A percentile compares a stretch with the other conserved stretches of the same genome.
phyloP scores from a whole-genome alignment of 495 filamentous ascomycete genomes.

The Rostrohypoxylon terebratum region DNA sequence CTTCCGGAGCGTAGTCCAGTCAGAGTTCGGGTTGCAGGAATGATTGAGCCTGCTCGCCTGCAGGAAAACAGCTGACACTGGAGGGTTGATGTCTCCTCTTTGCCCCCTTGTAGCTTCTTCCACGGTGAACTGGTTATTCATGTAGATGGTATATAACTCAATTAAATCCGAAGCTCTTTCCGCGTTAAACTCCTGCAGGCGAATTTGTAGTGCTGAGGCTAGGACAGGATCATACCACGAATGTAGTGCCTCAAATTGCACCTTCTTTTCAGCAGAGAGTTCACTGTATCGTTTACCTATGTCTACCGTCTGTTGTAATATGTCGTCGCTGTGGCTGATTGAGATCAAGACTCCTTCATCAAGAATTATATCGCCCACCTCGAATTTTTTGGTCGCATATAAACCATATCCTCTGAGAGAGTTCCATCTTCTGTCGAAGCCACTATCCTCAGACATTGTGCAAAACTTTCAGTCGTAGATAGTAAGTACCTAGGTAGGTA shows the following conservation, averaged over 20 bases:
- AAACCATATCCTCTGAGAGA: conserved; percentile 11
- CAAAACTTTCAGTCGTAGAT: no score
- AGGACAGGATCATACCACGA: not conserved
- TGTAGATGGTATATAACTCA: not conserved
- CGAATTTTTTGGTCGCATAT: conserved; percentile 32
- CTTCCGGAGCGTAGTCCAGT: not conserved
- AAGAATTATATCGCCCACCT: conserved; percentile 23
- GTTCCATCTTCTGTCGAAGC: conserved; percentile 1
- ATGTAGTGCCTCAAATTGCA: not conserved
- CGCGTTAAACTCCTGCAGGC: not conserved
- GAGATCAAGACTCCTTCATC: not conserved
- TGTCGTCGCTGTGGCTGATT: not conserved
- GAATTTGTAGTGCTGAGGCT: not conserved
- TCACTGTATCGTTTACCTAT: not conserved
- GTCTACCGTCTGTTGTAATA: not conserved
- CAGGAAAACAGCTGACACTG: conserved; percentile 12
- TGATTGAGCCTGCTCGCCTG: conserved; percentile 35
- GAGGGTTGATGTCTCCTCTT: not conserved
- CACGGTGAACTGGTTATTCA: conserved; percentile 8
- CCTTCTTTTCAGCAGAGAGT: not conserved
- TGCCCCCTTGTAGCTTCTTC: not conserved
- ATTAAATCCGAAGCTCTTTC: not conserved
- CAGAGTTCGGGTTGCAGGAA: conserved; percentile 26
- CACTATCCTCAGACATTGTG: not conserved
- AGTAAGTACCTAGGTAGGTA: no score